Percentiles rank a stretch among this genome's conserved stretches.
These are phyloP conservation scores for Sisymbrium altissimum DNA, from an alignment of 345 rosid species.

Conservation along the genomic window DNA sequence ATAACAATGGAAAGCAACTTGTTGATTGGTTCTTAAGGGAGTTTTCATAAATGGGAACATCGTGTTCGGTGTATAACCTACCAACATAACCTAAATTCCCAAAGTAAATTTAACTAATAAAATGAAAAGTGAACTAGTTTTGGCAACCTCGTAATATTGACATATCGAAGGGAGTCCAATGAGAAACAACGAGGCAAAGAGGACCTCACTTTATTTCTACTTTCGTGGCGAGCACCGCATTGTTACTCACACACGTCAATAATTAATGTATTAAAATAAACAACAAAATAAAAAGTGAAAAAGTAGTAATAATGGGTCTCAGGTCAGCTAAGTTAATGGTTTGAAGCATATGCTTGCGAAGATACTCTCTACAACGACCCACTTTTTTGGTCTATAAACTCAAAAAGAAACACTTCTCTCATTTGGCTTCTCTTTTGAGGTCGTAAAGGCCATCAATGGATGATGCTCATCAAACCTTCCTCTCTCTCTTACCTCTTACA, in stretches of 20 bases:
- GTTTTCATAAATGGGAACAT: neutral
- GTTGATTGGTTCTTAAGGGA: neutral
- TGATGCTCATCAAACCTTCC: conserved; percentile 15
- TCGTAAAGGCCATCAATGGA: conserved; percentile 26
- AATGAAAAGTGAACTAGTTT: neutral
- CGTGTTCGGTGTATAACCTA: conserved; percentile 1
- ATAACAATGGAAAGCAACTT: no score
- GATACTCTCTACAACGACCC: conserved; percentile 9
- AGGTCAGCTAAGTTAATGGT: conserved; percentile 35
- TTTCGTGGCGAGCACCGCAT: conserved; percentile 24
- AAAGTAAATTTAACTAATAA: neutral
- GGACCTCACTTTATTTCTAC: conserved; percentile 2
- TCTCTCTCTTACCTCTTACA: neutral
- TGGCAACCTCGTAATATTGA: conserved; percentile 17
- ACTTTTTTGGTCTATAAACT: conserved; percentile 24
- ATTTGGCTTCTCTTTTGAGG: conserved; percentile 29
- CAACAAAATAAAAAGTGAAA: neutral
- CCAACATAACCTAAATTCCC: neutral
- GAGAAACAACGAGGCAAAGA: conserved; percentile 6
- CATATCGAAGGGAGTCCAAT: conserved; percentile 9
- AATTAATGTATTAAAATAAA: neutral
- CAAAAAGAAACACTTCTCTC: conserved; percentile 10
- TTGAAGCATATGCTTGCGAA: conserved; percentile 33
- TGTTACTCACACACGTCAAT: conserved; percentile 15
- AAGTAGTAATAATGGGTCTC: conserved; percentile 25